phyloP scores from a whole-genome alignment of 768 basidiomycete genomes.

The Holtermanniella nyarrowii region DNA sequence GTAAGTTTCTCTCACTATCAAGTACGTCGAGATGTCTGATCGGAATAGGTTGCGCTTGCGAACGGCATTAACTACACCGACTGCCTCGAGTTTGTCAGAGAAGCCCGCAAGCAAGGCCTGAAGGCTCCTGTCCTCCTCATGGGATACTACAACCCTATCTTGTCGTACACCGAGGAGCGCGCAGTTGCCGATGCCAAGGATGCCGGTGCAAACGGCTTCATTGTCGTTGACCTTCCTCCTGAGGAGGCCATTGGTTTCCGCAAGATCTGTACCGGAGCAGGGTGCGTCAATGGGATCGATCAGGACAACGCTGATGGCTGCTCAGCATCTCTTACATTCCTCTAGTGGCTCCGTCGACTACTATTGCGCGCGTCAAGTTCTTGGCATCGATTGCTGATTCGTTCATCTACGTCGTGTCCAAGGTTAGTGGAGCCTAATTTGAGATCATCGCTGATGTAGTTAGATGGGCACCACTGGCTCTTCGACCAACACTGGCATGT shows the following conservation, averaged over 20 bases:
- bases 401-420: slow-evolving; percentile 98
- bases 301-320: slow-evolving; percentile 4
- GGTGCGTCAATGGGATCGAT: slow-evolving; percentile 48
- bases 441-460: slow-evolving; percentile 6
- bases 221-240: slow-evolving; percentile 94
- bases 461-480: slow-evolving; percentile 99
- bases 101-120: slow-evolving; percentile 72
- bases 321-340: slow-evolving; percentile 85
- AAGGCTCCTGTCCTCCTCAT: slow-evolving; percentile 82
- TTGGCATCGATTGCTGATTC: slow-evolving; percentile 86
- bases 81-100: slow-evolving; percentile 62
- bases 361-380: slow-evolving; percentile 75
- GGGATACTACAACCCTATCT: slow-evolving; percentile 96
- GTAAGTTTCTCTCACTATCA: slow-evolving; percentile 45
- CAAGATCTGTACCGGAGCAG: slow-evolving; percentile 66
- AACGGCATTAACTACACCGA: slow-evolving; percentile 66
- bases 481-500: slow-evolving; percentile 56
- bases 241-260: slow-evolving; percentile 90
- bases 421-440: slow-evolving; percentile 47
- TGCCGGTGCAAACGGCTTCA: slow-evolving; percentile 93
- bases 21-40: neutral
- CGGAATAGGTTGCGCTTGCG: slow-evolving; percentile 63
- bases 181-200: slow-evolving; percentile 79
- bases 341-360: slow-evolving; percentile 87
- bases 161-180: slow-evolving; percentile 90